Base-by-base conservation (phyloP, 805 yeast genomes). In the Suhomyces xylopsoci region DNA sequence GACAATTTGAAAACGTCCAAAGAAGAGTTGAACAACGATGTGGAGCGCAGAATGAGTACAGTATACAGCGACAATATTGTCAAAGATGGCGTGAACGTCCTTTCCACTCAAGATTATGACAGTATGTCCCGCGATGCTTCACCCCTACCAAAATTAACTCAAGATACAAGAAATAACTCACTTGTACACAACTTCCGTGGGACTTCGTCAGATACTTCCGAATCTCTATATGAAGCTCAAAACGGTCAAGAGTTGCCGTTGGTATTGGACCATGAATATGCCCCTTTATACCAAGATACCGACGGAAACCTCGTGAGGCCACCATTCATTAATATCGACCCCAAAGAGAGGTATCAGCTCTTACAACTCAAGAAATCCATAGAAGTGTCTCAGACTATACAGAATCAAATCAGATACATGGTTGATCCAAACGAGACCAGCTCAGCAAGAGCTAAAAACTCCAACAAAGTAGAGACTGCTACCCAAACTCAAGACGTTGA, bases 241-340 rank as follows among this genome's bases (percentile, higher is more conserved):
- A 20, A 22, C 19, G 34, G 24, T 19, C 41, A 42, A 26, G 36
- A 22, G 10, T 12, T 34, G 6, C 66, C 66, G 2, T 32, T 62
- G 2, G 51, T 63, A 7, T 55, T 66, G n/a, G 72, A 69, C 41
- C 68, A 65, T 38, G 74, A 68, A 32, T 66, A 64, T 55, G 70
- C 73, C 2, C 69, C 73, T 4, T 51, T 66, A 24, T 74, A 74
- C 54, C 57, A 62, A 10, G 78, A 76, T 52, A 66, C 62, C 6
- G 63, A 68, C 1, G 79, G 79, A 9, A 68, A 71, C 44, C 55
- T 71, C 47, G 74, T 70, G 3, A 62, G 80, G 45, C 80, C 80
- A 0, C 78, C 79, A 5, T 73, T 76, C 56, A 75, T 76, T 41
- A 73, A 72, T 45, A 63, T 74, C 45, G 79, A 74, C 52, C 80